Conservation (phyloP, 2,329 filamentous ascomycete species). For the Diaporthe sp. region DNA sequence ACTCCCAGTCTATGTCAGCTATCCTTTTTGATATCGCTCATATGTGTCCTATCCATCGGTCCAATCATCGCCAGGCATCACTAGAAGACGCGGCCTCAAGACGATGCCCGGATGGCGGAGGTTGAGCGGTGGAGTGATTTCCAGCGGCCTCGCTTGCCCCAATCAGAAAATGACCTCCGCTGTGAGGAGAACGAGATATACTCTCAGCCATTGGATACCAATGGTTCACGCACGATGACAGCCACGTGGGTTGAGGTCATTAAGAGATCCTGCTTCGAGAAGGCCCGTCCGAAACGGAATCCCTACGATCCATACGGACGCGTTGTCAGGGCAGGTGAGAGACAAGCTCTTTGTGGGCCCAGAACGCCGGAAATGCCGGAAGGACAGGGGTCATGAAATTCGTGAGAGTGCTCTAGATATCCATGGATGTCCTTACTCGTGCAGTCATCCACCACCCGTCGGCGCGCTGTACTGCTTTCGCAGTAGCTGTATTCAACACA, state of each 20-base stretch:
- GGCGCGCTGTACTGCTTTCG: not conserved
- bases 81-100: not conserved
- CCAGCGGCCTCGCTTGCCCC: not conserved
- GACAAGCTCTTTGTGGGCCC: not conserved
- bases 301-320: not conserved
- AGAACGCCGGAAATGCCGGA: not conserved
- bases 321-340: not conserved
- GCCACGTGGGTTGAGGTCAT: not conserved
- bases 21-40: not conserved
- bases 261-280: not conserved
- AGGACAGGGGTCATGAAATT: not conserved
- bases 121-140: not conserved
- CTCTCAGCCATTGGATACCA: not conserved
- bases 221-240: not conserved
- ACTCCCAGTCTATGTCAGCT: not conserved
- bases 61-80: not conserved
- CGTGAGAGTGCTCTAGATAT: not conserved
- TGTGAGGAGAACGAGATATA: not conserved
- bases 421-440: slow-evolving; percentile 4
- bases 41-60: not conserved
- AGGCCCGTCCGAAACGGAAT: not conserved
- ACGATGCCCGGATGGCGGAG: not conserved
- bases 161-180: not conserved
- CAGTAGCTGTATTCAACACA: not conserved
- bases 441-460: not conserved